phyloP scores from a whole-genome alignment of 1,139 yeast species.

The Suhomyces yuchorum region DNA sequence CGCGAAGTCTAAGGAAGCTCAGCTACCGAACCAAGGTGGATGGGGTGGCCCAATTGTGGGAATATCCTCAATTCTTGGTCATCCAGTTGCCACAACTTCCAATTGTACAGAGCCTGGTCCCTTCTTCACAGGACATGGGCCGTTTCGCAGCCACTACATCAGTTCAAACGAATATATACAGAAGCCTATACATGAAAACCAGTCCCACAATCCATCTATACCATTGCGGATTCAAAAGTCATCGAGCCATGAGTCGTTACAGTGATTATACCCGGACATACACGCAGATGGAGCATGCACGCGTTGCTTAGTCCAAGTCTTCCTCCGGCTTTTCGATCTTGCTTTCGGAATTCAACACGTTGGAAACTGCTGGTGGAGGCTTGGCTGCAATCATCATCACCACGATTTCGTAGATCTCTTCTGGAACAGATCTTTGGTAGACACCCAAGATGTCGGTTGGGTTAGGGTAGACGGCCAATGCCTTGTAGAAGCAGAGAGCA shows the following conservation, averaged over 20 bases:
- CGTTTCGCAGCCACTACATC: no score
- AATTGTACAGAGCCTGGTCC: no score
- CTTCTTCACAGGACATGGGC: no score
- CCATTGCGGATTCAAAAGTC: constrained; percentile 10
- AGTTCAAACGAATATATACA: constrained; percentile 8
- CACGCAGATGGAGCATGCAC: not conserved
- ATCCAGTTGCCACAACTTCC: no score
- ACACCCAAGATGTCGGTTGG: constrained; percentile 89
- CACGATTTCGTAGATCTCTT: constrained; percentile 76
- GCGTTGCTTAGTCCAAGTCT: constrained; percentile 38
- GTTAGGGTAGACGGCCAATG: constrained; percentile 90
- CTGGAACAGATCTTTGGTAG: constrained; percentile 86
- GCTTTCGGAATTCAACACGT: constrained; percentile 51
- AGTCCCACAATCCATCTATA: constrained; percentile 11
- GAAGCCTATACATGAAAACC: constrained; percentile 7
- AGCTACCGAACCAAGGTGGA: no score
- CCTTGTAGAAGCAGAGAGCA: constrained; percentile 90
- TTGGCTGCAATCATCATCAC: constrained; percentile 86
- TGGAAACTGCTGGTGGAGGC: constrained; percentile 82
- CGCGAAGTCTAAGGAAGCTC: no score
- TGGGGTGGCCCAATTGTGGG: no score
- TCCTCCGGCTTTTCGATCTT: constrained; percentile 32
- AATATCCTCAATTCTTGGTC: no score
- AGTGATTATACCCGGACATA: not conserved
- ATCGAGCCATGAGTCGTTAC: constrained; percentile 10